phyloP scores from a whole-genome alignment of 306 rosid species.

The Gastrolobium bilobum region DNA sequence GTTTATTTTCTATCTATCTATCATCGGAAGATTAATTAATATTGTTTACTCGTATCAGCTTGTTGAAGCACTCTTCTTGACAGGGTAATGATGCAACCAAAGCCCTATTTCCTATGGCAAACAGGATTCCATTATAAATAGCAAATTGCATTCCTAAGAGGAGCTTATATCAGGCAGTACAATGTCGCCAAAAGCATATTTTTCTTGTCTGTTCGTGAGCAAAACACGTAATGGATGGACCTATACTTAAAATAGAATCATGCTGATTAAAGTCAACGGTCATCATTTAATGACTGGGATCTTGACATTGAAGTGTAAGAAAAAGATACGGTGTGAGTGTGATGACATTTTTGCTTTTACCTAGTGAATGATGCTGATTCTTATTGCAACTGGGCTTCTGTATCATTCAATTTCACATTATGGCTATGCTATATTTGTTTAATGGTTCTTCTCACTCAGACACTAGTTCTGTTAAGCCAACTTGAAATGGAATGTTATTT shows the following conservation, averaged over 20 bases:
- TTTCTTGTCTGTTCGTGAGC: constrained; percentile 27
- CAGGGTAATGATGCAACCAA: constrained; percentile 17
- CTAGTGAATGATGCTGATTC: constrained; percentile 16
- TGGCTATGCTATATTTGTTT: neutral
- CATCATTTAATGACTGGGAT: constrained; percentile 20
- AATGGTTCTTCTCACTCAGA: constrained; percentile 12
- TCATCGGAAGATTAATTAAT: constrained; percentile 4
- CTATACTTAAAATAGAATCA: constrained; percentile 6
- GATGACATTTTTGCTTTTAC: neutral
- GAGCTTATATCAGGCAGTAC: constrained; percentile 7
- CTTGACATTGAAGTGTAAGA: constrained; percentile 22
- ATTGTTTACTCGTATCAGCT: neutral
- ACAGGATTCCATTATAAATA: neutral
- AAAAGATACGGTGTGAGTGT: neutral
- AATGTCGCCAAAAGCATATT: neutral
- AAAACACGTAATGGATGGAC: constrained; percentile 9
- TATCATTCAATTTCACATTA: constrained; percentile 1
- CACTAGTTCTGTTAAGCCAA: neutral
- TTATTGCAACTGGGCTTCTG: constrained; percentile 6
- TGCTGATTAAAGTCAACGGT: constrained; percentile 33
- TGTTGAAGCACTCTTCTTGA: constrained; percentile 5
- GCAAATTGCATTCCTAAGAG: neutral
- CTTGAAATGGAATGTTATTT: neutral
- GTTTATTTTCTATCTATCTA: neutral
- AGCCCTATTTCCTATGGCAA: neutral